These are phyloP conservation scores for Sorghum bicolor DNA, from an alignment of 176 grass and related monocot species.

Conservation along the genomic window DNA sequence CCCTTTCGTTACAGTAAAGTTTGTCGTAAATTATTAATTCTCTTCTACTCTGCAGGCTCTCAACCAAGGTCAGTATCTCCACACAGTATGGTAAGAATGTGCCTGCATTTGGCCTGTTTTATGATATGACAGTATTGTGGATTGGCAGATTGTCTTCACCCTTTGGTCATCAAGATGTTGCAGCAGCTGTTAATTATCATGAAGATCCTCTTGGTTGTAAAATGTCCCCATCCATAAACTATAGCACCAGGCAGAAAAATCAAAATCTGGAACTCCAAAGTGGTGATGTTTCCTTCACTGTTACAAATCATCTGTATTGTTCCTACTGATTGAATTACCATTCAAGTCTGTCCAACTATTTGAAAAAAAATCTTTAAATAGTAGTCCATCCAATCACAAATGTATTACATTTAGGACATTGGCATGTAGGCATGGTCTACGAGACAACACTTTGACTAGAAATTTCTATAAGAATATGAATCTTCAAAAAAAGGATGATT, in stretches of 20 bases:
- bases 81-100: slow-evolving; percentile 21
- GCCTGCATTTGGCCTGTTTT: not conserved
- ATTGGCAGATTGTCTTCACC: slow-evolving; percentile 52
- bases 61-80: slow-evolving; percentile 41
- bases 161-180: slow-evolving; percentile 45
- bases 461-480: not conserved
- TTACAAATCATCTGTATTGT: slow-evolving; percentile 4
- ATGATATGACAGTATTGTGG: slow-evolving; percentile 13
- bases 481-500: not conserved
- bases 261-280: slow-evolving; percentile 40
- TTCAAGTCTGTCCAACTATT: not conserved
- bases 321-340: not conserved
- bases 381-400: not conserved
- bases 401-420: not conserved
- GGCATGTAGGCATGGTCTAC: not conserved
- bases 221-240: slow-evolving; percentile 27
- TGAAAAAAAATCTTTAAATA: not conserved
- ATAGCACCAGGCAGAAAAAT: slow-evolving; percentile 28
- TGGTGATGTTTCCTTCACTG: slow-evolving; percentile 43
- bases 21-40: slow-evolving; percentile 13
- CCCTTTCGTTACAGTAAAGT: not conserved
- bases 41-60: slow-evolving; percentile 44
- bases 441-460: not conserved
- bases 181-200: slow-evolving; percentile 34
- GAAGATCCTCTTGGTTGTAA: slow-evolving; percentile 39